Percentiles rank a stretch among this genome's conserved stretches.
phyloP scores from a whole-genome alignment of 2,329 filamentous ascomycete species.

The Pyricularia pennisetigena region DNA sequence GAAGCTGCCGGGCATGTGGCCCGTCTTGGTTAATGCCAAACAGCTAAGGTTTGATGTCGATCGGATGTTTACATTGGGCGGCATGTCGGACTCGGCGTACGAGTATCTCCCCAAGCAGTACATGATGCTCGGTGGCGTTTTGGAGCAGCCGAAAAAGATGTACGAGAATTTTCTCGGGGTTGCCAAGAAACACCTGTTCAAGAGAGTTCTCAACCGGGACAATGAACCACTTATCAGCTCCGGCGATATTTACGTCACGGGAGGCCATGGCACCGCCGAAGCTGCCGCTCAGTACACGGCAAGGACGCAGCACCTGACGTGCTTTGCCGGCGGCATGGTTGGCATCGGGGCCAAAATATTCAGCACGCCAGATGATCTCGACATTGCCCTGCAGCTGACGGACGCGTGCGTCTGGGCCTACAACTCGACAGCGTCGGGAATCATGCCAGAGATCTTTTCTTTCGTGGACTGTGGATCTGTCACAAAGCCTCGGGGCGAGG shows the following conservation, averaged over 20 bases:
- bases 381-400: conserved; percentile 46
- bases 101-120: conserved; percentile 60
- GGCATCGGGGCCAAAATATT: conserved; percentile 52
- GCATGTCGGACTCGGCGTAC: conserved; percentile 47
- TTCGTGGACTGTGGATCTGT: conserved; percentile 28
- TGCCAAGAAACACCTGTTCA: conserved; percentile 30
- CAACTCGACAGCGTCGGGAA: conserved; percentile 41
- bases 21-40: conserved; percentile 37
- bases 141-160: conserved; percentile 26
- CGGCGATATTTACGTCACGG: conserved; percentile 25
- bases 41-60: conserved; percentile 46
- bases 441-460: conserved; percentile 52
- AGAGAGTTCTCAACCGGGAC: conserved; percentile 22
- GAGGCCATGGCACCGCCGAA: conserved; percentile 3
- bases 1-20: conserved; percentile 53
- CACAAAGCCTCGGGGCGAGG: conserved; percentile 18
- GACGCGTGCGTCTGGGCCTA: conserved; percentile 59
- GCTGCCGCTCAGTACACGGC: conserved; percentile 17
- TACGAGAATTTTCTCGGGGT: conserved; percentile 18
- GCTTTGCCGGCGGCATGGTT: conserved; percentile 58
- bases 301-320: conserved; percentile 45
- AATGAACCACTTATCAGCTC: conserved; percentile 36
- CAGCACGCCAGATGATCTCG: conserved; percentile 41
- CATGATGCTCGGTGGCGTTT: conserved; percentile 53
- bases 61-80: conserved; percentile 45